Evolutionary conservation across 1,284 basidiomycete species (phyloP), one percentile per base, ranked within the genome.

Genomic region (Marasmius oreades): DNA sequence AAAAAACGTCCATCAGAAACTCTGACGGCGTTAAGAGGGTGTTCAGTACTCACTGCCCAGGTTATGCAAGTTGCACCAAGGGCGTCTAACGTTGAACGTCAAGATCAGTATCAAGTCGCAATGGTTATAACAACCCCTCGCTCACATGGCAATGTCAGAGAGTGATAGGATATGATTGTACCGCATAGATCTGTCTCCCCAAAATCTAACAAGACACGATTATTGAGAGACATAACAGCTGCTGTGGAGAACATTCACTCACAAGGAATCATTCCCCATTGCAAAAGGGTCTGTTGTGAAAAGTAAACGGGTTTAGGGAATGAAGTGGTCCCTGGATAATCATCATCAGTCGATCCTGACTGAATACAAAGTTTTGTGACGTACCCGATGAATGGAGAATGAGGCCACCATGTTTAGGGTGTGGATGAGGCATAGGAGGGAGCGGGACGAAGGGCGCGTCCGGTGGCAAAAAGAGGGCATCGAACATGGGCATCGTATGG

Each of bases 181-280:
- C 48, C 42, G 39, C 47, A 48, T 23, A 58, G 16, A 31, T 58
- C 57, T 20, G 43, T 55, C 11, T 55, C 57, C 34, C 54, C 57
- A 46, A 51, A 58, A 58, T 58, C 57, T 58, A 34, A 18, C 18
- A 46, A 16, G 11, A 33, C n/a, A n/a, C n/a, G n/a, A n/a, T n/a
- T n/a, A n/a, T n/a, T n/a, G n/a, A n/a, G 16, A 22, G 33, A 18
- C 11, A 20, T 46, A 23, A 24, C 18, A 18, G 33, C 31, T 16
- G 22, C n/a, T 16, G 12, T n/a, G 11, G 12, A 6, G 14, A 16
- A 16, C 8, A 14, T 18, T 12, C 26, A 58, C 57, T 33, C 34
- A 58, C 57, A 55, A 44, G 54, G 46, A 14, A 43, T 37, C 28
- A 51, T 24, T 20, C 57, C 57, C 57, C 57, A 58, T 52, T 58